Evolutionary conservation across 345 rosid genomes (phyloP), one percentile per base, ranked within the genome.

Genomic region (Citrus sp.): DNA sequence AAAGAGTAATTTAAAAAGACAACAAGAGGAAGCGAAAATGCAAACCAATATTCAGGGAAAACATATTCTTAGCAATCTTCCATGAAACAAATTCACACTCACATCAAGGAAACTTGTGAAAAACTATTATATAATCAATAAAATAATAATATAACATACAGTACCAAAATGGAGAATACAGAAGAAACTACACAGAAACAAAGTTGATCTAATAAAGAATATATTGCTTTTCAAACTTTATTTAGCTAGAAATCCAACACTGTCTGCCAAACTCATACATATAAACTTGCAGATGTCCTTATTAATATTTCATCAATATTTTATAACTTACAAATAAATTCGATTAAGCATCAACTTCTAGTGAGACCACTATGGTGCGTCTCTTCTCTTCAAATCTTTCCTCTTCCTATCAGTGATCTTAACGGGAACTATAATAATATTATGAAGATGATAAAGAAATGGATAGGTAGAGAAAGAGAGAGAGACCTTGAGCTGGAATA

Each of bases 401-500:
- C 28, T 2, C 21, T 70, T 56, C 38, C 42, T 22, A 8, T 9
- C 40, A 68, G 37, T 7, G 61, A 66, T 67, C 32, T 58, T 8
- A 27, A 22, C 32, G 0, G 22, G 19, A 54, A 54, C 21, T 18
- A 54, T 18, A 54, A 18, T 54, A 54, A 54, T 5, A 54, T 18
- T 18, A 54, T 18, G 22, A 1, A 54, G 21, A 54, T 54, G 22
- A 18, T 54, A 54, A 16, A 54, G 21, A 54, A 16, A 54, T 54
- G 19, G 74, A 46, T 21, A 62, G 42, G 7, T 6, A 13, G 73
- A 54, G 40, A 37, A 5, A 30, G 37, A 32, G 32, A 67, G 60
- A 65, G 30, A 46, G 42, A 91, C 95, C 93, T 88, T 60, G 93
- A 85, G 84, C 79, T 88, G 79, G 89, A 81, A 82, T 66, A 91